phyloP scores from a whole-genome alignment of 2,329 filamentous ascomycete genomes.

The Aspergillus sp. region DNA sequence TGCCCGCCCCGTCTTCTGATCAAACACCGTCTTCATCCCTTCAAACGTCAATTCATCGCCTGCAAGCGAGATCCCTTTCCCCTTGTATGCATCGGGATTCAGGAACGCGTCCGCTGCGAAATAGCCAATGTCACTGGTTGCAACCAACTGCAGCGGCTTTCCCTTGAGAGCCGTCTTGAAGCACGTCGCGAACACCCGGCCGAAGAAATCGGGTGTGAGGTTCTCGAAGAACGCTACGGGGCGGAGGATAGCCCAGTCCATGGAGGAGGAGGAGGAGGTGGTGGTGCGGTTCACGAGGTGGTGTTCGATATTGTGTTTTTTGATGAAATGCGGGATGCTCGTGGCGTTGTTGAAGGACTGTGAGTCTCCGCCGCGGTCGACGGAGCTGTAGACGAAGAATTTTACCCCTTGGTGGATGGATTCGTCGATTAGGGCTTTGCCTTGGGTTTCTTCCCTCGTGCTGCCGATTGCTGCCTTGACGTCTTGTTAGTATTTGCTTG shows the following conservation, averaged over 20 bases:
- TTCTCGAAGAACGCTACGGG: conserved; percentile 65
- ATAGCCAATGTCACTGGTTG: conserved; percentile 51
- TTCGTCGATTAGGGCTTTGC: conserved; percentile 58
- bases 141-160: conserved; percentile 45
- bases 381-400: conserved; percentile 64
- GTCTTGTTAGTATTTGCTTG: too few relatives aligned
- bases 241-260: conserved; percentile 63
- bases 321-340: conserved; percentile 61
- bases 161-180: conserved; percentile 43
- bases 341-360: conserved; percentile 54
- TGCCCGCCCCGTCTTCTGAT: conserved; percentile 45
- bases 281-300: conserved; percentile 49
- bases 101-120: conserved; percentile 53
- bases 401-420: conserved; percentile 55
- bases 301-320: conserved; percentile 62
- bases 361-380: conserved; percentile 61
- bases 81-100: conserved; percentile 45
- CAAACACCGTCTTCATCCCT: conserved; percentile 47
- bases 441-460: conserved; percentile 36
- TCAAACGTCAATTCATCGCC: conserved; percentile 54
- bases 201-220: conserved; percentile 47
- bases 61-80: conserved; percentile 41
- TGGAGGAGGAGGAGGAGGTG: conserved; percentile 38
- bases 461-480: too few relatives aligned
- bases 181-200: conserved; percentile 49